Percentiles rank a stretch among this genome's conserved stretches.
Evolutionary conservation across 306 rosid species (phyloP).

Genomic region (Dryas octopetala): DNA sequence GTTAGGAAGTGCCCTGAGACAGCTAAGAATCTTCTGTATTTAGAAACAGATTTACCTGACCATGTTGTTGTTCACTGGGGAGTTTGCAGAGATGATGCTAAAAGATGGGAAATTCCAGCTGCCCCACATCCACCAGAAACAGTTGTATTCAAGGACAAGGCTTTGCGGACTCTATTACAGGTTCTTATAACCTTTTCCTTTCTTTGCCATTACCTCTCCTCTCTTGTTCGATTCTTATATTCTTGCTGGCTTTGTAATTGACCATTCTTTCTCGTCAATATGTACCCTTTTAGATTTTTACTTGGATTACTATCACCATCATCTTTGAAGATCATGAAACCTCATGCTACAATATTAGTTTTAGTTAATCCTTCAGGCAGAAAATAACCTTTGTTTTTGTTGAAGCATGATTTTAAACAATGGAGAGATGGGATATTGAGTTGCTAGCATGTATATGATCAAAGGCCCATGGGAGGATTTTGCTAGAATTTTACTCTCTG

Average conservation of each 20-base stretch:
- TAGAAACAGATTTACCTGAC: conserved; percentile 82
- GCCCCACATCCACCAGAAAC: conserved; percentile 77
- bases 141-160: conserved; percentile 60
- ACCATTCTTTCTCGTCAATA: neutral
- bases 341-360: neutral
- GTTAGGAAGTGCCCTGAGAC: conserved; percentile 64
- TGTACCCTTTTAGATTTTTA: neutral
- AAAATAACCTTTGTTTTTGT: neutral
- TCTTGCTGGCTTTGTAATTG: neutral
- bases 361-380: neutral
- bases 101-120: conserved; percentile 83
- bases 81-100: conserved; percentile 69
- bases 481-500: neutral
- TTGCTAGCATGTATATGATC: neutral
- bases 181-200: conserved; percentile 22
- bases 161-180: conserved; percentile 76
- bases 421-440: neutral
- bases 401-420: neutral
- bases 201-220: conserved; percentile 12
- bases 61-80: conserved; percentile 87
- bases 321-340: neutral
- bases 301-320: neutral
- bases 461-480: neutral
- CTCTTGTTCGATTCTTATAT: neutral
- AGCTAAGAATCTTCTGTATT: conserved; percentile 46